Evolutionary conservation across 306 rosid species (phyloP), one percentile per base, ranked within the genome.

Genomic region (Fragaria nilgerrensis): DNA sequence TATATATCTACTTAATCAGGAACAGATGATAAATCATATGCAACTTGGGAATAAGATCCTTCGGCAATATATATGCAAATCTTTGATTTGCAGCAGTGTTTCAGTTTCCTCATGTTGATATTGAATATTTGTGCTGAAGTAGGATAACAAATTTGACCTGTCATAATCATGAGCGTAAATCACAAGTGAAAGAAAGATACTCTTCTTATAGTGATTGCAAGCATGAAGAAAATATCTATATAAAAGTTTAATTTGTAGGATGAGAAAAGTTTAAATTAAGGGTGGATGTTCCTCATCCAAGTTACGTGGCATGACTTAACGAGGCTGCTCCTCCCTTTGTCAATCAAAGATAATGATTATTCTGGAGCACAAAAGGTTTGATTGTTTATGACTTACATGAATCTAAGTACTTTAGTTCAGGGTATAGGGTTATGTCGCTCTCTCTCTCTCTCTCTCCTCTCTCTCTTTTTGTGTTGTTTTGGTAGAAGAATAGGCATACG

Each of bases 291-390:
- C 66, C 50, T 37, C 66, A 7, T 73, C 37, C 67, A 37, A 73
- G 43, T 58, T 15, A 41, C 77, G 58, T 74, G 69, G 55, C 68
- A 55, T 39, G 59, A 56, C 77, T 56, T n/a, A 52, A 52, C 36
- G 49, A 29, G 49, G 44, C 27, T 29, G 75, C 43, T 70, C 75
- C 68, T 25, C 37, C 19, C 17, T 70, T 17, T 20, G 7, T 70
- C 32, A 63, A 63, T 29, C 29, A 2, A 15, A n/a, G 25, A 23
- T 22, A 39, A 56, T 73, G 39, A 56, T 39, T 55, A 23, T 25
- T 23, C 47, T 56, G 66, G 36, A 20, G 76, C 23, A 15, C 29
- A n/a, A 7, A 23, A 1, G 9, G 3, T 27, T 61, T 27, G 27
- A 7, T 72, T 53, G 68, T 39, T 34, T 56, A 25, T 43, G 29